Percentiles rank a stretch among this genome's conserved stretches.
phyloP scores from a whole-genome alignment of 352 stramenopile genomes.

The Globisporangium solare region DNA sequence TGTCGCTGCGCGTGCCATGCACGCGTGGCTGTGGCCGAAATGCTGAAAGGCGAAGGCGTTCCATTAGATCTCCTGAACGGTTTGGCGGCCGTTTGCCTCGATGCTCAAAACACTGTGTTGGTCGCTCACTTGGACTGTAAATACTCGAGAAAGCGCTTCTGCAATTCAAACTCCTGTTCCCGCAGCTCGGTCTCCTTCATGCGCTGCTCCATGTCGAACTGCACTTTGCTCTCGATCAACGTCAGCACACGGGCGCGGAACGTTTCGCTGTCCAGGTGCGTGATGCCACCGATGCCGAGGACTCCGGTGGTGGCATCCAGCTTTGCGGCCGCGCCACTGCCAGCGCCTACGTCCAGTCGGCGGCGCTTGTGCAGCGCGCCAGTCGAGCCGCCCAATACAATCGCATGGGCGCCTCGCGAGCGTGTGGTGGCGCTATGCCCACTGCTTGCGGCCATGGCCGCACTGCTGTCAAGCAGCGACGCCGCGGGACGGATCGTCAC shows the following conservation, averaged over 20 bases:
- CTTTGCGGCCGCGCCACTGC: constrained; percentile 7
- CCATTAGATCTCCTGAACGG: constrained; percentile 1
- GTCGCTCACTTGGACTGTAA: constrained; percentile 62
- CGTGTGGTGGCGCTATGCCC: background rate
- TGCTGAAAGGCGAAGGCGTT: background rate
- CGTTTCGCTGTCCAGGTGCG: constrained; percentile 27
- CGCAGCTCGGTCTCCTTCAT: constrained; percentile 71
- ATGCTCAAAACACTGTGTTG: background rate
- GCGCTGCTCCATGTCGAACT: constrained; percentile 81
- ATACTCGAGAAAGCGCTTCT: constrained; percentile 81
- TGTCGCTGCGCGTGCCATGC: too few species aligned
- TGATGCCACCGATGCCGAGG: background rate
- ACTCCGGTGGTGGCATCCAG: constrained; percentile 3
- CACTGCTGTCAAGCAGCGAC: constrained; percentile 15
- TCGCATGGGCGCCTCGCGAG: constrained; percentile 1
- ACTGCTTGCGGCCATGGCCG: constrained; percentile 10
- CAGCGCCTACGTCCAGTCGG: constrained; percentile 5
- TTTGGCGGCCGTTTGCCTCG: background rate
- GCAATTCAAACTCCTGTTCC: constrained; percentile 76
- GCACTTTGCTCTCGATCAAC: constrained; percentile 77
- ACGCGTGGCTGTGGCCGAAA: too few species aligned
- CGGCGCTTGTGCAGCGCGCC: constrained; percentile 14
- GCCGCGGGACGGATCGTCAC: constrained; percentile 18
- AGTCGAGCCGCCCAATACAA: background rate
- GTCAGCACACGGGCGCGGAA: constrained; percentile 63